A percentile compares a stretch with the other conserved stretches of the same genome.
phyloP scores from a whole-genome alignment of 176 grass and related monocot genomes.

The Phoenix roebelenii region DNA sequence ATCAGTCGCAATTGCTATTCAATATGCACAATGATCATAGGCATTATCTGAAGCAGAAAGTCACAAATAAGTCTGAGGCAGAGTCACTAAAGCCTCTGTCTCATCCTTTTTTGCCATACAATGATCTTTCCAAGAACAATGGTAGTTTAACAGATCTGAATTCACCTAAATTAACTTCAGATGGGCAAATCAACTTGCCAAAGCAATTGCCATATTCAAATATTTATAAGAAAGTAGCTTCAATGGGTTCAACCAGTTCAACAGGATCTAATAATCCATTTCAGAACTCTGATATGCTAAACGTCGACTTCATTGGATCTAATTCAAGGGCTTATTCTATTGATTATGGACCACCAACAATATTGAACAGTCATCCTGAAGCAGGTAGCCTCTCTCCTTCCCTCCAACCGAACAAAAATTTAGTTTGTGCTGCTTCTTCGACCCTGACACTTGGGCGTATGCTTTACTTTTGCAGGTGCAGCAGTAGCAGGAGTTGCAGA shows the following conservation, averaged over 20 bases:
- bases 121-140: constrained; percentile 35
- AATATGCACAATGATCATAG: constrained; percentile 33
- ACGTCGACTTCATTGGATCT: constrained; percentile 31
- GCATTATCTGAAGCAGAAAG: constrained; percentile 35
- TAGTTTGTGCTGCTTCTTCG: too few relatives aligned
- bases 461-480: too few relatives aligned
- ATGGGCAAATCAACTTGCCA: constrained; percentile 39
- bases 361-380: constrained; percentile 55
- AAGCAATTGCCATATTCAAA: constrained; percentile 31
- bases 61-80: constrained; percentile 26
- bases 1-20: constrained; percentile 40
- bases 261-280: constrained; percentile 32
- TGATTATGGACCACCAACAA: constrained; percentile 21
- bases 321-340: constrained; percentile 33
- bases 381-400: constrained; percentile 31
- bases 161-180: constrained; percentile 34
- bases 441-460: too few relatives aligned
- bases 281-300: constrained; percentile 40
- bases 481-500: constrained; percentile 33
- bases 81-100: constrained; percentile 20
- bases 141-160: constrained; percentile 28
- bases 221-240: constrained; percentile 46
- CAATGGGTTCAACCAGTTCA: constrained; percentile 24
- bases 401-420: background rate
- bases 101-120: constrained; percentile 23